Evolutionary conservation across 1,284 basidiomycete genomes (phyloP).

Genomic region (Ustilago tritici): DNA sequence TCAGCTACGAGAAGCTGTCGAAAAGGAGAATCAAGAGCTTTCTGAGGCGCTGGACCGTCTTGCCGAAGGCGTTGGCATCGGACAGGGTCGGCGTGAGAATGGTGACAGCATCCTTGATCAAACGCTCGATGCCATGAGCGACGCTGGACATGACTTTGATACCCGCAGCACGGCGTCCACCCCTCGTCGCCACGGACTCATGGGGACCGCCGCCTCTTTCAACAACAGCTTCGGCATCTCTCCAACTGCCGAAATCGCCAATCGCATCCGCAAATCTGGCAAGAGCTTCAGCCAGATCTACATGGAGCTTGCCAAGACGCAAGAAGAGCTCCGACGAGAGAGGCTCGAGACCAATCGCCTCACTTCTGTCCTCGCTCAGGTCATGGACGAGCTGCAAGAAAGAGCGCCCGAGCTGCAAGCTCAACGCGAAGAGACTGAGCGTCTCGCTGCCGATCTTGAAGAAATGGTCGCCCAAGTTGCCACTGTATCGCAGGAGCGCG

Average conservation of each 20-base stretch:
- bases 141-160: slow-evolving; percentile 36
- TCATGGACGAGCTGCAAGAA: slow-evolving; percentile 66
- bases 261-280: slow-evolving; percentile 71
- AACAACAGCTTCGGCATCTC: slow-evolving; percentile 51
- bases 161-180: slow-evolving; percentile 32
- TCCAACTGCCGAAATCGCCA: slow-evolving; percentile 84
- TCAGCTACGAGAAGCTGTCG: slow-evolving; percentile 69
- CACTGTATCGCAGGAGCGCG: slow-evolving; percentile 52
- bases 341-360: slow-evolving; percentile 70
- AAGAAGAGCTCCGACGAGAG: slow-evolving; percentile 83
- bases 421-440: slow-evolving; percentile 65
- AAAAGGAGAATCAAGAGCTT: slow-evolving; percentile 69
- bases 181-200: slow-evolving; percentile 27
- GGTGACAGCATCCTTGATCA: slow-evolving; percentile 34
- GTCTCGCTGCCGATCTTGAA: slow-evolving; percentile 55
- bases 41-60: slow-evolving; percentile 65
- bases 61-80: slow-evolving; percentile 65
- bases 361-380: slow-evolving; percentile 58
- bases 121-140: slow-evolving; percentile 35
- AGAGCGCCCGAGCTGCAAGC: slow-evolving; percentile 63
- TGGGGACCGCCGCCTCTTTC: slow-evolving; percentile 45
- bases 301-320: slow-evolving; percentile 84
- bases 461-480: slow-evolving; percentile 49
- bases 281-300: slow-evolving; percentile 91
- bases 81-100: slow-evolving; percentile 46